Conservation (phyloP, 2,329 filamentous ascomycete genomes). For the Daldinia sp. region DNA sequence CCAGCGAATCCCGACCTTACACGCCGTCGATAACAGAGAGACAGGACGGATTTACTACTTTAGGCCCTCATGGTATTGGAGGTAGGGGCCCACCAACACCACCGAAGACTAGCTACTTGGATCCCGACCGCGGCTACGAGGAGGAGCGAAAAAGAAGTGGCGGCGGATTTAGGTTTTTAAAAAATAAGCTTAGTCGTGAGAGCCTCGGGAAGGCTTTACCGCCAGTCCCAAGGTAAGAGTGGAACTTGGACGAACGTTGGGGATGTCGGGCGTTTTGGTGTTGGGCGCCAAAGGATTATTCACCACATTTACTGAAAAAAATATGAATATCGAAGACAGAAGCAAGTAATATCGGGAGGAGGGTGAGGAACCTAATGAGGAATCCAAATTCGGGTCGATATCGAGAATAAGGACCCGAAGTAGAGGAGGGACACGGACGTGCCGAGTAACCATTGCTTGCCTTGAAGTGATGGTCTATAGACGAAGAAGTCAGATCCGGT, state of each 20-base stretch:
- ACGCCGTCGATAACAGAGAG: slow-evolving; percentile 48
- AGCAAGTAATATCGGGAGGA: slow-evolving; percentile 18
- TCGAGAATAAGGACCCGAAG: slow-evolving; percentile 5
- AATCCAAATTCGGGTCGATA: slow-evolving; percentile 17
- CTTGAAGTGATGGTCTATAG: not conserved
- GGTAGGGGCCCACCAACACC: slow-evolving; percentile 56
- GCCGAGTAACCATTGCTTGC: not conserved
- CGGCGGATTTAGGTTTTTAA: slow-evolving; percentile 45
- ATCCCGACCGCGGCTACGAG: slow-evolving; percentile 57
- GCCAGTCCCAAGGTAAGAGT: slow-evolving; percentile 55
- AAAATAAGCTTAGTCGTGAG: slow-evolving; percentile 58
- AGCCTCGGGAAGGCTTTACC: slow-evolving; percentile 69
- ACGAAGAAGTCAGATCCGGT: not conserved
- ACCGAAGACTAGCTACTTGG: slow-evolving; percentile 53
- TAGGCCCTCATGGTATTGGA: slow-evolving; percentile 46
- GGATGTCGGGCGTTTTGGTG: slow-evolving; percentile 26
- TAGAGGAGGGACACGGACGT: not conserved
- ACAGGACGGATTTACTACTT: slow-evolving; percentile 48
- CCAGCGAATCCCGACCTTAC: slow-evolving; percentile 44
- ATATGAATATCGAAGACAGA: slow-evolving; percentile 9
- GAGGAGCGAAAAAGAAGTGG: slow-evolving; percentile 42
- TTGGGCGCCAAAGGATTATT: slow-evolving; percentile 6
- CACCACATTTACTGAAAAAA: slow-evolving; percentile 13
- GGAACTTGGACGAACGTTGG: not conserved
- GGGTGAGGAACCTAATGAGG: slow-evolving; percentile 20